These are phyloP conservation scores for Suillus placidus DNA, from an alignment of 768 basidiomycete genomes.

Conservation along the genomic window DNA sequence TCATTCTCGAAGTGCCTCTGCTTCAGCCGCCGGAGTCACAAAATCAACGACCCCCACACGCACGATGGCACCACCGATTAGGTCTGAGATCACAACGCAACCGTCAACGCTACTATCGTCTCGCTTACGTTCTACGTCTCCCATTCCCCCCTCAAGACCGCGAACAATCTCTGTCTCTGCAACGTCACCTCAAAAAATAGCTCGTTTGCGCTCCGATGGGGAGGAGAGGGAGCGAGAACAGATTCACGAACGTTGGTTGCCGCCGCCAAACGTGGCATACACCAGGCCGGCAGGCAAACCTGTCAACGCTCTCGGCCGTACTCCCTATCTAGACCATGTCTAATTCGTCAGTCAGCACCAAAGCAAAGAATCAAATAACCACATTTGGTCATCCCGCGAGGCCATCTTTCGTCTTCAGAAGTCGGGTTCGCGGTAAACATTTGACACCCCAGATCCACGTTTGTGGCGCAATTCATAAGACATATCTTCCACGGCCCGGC, in stretches of 20 bases:
- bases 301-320: slow-evolving; percentile 21
- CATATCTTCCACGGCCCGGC: not conserved
- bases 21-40: slow-evolving; percentile 40
- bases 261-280: slow-evolving; percentile 41
- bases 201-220: slow-evolving; percentile 65
- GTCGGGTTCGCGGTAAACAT: not conserved
- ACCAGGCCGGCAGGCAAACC: slow-evolving; percentile 38
- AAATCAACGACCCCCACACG: slow-evolving; percentile 37
- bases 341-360: not conserved
- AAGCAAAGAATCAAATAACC: not conserved
- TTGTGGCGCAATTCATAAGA: not conserved
- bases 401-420: not conserved
- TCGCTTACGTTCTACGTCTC: slow-evolving; percentile 30
- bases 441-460: not conserved
- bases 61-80: slow-evolving; percentile 27
- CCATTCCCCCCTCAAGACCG: slow-evolving; percentile 42
- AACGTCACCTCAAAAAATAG: slow-evolving; percentile 58
- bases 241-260: slow-evolving; percentile 70
- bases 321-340: slow-evolving; percentile 11
- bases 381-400: no score
- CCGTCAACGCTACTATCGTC: slow-evolving; percentile 33
- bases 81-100: slow-evolving; percentile 10
- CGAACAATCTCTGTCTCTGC: slow-evolving; percentile 50
- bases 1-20: slow-evolving; percentile 60
- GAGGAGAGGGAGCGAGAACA: slow-evolving; percentile 45